phyloP scores from a whole-genome alignment of 169 alveolate genomes.

The Theileria orientalis region DNA sequence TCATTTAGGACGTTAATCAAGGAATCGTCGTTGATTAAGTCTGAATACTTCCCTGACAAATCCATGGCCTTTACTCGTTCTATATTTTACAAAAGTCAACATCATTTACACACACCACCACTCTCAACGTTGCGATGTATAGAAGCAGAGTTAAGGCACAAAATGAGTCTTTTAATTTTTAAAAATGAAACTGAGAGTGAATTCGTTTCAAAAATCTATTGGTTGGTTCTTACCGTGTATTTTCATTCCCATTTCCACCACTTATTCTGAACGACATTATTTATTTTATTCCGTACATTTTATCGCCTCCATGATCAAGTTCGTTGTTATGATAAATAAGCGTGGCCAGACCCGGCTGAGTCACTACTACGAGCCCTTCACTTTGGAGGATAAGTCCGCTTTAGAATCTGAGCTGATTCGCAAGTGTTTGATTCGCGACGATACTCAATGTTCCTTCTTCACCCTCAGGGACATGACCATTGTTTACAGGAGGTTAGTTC shows the following conservation, averaged over 20 bases:
- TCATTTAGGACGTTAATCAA: conserved; percentile 14
- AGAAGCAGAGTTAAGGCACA: too few species aligned
- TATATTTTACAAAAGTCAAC: not conserved
- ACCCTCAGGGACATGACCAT: conserved; percentile 95
- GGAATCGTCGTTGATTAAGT: conserved; percentile 23
- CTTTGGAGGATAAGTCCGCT: conserved; percentile 90
- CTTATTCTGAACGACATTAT: not conserved
- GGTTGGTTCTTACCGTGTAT: too few species aligned
- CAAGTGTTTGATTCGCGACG: conserved; percentile 93
- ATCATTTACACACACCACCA: too few species aligned
- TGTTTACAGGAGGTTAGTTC: conserved; percentile 75
- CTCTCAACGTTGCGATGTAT: too few species aligned
- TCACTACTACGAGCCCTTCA: conserved; percentile 82
- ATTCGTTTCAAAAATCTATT: too few species aligned
- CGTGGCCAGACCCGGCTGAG: conserved; percentile 97
- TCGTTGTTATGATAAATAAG: conserved; percentile 95
- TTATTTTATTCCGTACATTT: too few species aligned
- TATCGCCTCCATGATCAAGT: conserved; percentile 95
- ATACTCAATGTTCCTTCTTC: conserved; percentile 93
- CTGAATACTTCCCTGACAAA: conserved; percentile 19
- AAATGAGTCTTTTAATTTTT: too few species aligned
- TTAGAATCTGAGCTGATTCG: conserved; percentile 97
- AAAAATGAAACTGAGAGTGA: too few species aligned
- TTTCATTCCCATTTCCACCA: too few species aligned
- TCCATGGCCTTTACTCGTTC: conserved; percentile 4